Evolutionary conservation across 768 basidiomycete species (phyloP).

Genomic region (Boletus subparvulus): DNA sequence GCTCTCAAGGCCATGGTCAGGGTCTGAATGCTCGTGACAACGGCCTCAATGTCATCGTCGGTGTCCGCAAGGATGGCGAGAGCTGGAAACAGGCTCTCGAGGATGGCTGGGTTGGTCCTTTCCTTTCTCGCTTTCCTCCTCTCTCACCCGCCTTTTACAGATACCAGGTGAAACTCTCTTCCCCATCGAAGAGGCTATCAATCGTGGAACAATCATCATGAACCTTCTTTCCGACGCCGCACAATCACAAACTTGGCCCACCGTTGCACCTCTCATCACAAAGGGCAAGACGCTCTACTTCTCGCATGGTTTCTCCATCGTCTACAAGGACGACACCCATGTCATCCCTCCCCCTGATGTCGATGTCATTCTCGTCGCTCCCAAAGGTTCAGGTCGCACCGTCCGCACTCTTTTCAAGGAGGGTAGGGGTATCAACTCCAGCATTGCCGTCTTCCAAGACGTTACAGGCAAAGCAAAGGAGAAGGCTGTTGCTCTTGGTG

Average conservation of each 20-base stretch:
- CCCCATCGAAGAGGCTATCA: constrained; percentile 96
- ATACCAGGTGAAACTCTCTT: constrained; percentile 97
- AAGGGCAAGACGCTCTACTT: constrained; percentile 99
- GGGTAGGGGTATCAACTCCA: constrained; percentile 97
- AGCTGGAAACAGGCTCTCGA: constrained; percentile 94
- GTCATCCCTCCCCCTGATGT: constrained; percentile 90
- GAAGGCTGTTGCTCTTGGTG: constrained; percentile 92
- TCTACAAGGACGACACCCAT: constrained; percentile 96
- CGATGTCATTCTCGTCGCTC: constrained; percentile 98
- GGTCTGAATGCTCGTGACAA: constrained; percentile 99
- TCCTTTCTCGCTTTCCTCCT: neutral
- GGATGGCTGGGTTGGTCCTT: constrained; percentile 85
- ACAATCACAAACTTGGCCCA: constrained; percentile 95
- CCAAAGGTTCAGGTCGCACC: constrained; percentile 98
- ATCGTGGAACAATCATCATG: constrained; percentile 98
- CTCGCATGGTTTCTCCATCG: constrained; percentile 98
- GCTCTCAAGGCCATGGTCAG: constrained; percentile 98
- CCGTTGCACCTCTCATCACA: constrained; percentile 90
- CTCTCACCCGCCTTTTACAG: constrained; percentile 34
- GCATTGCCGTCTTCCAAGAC: constrained; percentile 94
- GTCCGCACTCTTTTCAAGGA: constrained; percentile 99
- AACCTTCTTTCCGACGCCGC: constrained; percentile 99
- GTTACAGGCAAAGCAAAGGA: constrained; percentile 98
- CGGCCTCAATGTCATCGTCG: constrained; percentile 96
- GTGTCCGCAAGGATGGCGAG: constrained; percentile 95